Evolutionary conservation across 345 rosid genomes (phyloP).

Genomic region (Turnera subulata): DNA sequence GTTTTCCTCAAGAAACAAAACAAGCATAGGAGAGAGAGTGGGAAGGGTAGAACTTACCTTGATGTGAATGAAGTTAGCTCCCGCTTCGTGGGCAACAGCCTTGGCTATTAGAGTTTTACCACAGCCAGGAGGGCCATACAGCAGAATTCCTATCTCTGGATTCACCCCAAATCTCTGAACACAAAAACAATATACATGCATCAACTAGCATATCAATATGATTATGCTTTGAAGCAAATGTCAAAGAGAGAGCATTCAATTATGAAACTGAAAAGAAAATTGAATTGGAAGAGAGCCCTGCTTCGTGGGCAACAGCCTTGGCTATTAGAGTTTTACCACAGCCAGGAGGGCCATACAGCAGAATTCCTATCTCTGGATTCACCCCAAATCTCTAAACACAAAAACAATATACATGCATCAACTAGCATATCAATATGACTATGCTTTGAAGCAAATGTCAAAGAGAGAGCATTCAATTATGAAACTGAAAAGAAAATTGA

Average conservation of each 20-base stretch:
- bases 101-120: constrained; percentile 97
- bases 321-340: too few species aligned
- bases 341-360: too few species aligned
- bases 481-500: neutral
- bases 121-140: constrained; percentile 97
- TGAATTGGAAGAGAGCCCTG: too few species aligned
- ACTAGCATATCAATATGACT: too few species aligned
- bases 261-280: too few species aligned
- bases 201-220: neutral
- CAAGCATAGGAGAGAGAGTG: neutral
- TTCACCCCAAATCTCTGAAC: constrained; percentile 68
- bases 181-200: constrained; percentile 11
- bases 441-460: neutral
- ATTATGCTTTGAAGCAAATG: neutral
- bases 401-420: too few species aligned
- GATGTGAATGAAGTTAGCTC: constrained; percentile 92
- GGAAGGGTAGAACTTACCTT: constrained; percentile 44
- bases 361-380: too few species aligned
- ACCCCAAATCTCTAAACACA: too few species aligned
- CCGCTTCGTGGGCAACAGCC: constrained; percentile 95
- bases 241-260: too few species aligned
- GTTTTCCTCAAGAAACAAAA: neutral
- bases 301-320: too few species aligned
- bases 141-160: constrained; percentile 85
- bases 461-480: neutral